phyloP scores from a whole-genome alignment of 2,329 filamentous ascomycete species.

The Alternaria arborescens region DNA sequence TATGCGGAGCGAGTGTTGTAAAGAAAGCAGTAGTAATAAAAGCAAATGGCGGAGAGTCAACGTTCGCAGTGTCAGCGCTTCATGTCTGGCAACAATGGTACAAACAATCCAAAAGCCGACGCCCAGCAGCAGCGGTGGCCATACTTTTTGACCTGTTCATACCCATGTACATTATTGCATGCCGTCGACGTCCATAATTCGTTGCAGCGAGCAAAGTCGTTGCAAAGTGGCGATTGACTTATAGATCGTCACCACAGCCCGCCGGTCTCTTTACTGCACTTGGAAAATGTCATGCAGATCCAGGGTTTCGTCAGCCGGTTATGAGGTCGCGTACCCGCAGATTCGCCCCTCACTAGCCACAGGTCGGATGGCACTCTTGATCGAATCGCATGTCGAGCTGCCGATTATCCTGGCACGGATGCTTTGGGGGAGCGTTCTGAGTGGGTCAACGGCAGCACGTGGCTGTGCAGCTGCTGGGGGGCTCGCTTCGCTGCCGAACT shows the following conservation, averaged over 20 bases:
- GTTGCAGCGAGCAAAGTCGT: slow-evolving; percentile 20
- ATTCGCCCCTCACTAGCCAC: slow-evolving; percentile 44
- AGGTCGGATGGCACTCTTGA: slow-evolving; percentile 26
- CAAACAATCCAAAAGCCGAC: slow-evolving; percentile 6
- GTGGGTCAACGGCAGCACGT: slow-evolving; percentile 16
- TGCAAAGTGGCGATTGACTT: slow-evolving; percentile 30
- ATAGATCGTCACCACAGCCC: slow-evolving; percentile 35
- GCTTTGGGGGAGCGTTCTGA: slow-evolving; percentile 5
- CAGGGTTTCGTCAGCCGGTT: slow-evolving; percentile 34
- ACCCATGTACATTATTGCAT: slow-evolving; percentile 23
- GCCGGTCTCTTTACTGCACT: slow-evolving; percentile 22
- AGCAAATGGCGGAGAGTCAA: slow-evolving; percentile 5
- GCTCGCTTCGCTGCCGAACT: slow-evolving; percentile 23
- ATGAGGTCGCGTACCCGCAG: slow-evolving; percentile 14
- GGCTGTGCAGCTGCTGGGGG: slow-evolving; percentile 13
- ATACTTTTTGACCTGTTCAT: slow-evolving; percentile 26
- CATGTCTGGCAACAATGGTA: slow-evolving; percentile 16
- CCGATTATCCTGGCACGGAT: slow-evolving; percentile 7
- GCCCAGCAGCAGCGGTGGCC: slow-evolving; percentile 17
- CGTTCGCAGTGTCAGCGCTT: slow-evolving; percentile 22
- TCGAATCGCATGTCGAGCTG: slow-evolving; percentile 25
- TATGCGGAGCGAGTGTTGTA: slow-evolving; percentile 24
- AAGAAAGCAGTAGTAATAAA: slow-evolving; percentile 14
- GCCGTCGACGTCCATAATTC: slow-evolving; percentile 17
- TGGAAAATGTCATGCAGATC: slow-evolving; percentile 31